Evolutionary conservation across 805 yeast genomes (phyloP).

Genomic region (Wickerhamomyces queroliae): DNA sequence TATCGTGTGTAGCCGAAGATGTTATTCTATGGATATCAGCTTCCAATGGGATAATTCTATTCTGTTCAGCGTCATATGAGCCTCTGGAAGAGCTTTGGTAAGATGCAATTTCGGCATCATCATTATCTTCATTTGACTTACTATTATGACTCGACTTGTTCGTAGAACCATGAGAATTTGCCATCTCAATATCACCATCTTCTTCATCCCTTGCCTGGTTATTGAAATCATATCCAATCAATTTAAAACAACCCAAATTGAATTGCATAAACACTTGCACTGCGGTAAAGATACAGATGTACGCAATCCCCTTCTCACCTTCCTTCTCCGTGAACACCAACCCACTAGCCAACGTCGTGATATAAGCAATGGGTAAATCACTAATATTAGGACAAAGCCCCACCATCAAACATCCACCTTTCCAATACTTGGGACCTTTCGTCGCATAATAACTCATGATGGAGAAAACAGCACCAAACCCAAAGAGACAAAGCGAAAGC

Average conservation of each 20-base stretch:
- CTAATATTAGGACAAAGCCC: slow-evolving; percentile 72
- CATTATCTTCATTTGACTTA: no score
- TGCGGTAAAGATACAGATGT: slow-evolving; percentile 71
- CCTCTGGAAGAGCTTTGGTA: slow-evolving; percentile 19
- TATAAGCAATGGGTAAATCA: slow-evolving; percentile 72
- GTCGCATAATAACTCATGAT: slow-evolving; percentile 22
- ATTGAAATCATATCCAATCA: slow-evolving; percentile 65
- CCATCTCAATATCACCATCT: no score
- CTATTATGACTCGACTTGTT: no score
- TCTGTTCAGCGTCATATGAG: not conserved
- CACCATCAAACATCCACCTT: slow-evolving; percentile 62
- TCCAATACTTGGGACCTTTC: slow-evolving; percentile 55
- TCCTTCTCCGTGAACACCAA: slow-evolving; percentile 50
- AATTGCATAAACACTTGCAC: slow-evolving; percentile 58
- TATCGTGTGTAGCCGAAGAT: slow-evolving; percentile 1
- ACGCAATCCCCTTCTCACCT: slow-evolving; percentile 76
- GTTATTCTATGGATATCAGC: not conserved
- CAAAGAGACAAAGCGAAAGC: slow-evolving; percentile 43
- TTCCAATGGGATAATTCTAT: not conserved
- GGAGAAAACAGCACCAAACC: slow-evolving; percentile 41
- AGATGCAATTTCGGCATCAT: slow-evolving; percentile 16
- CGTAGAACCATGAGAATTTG: no score
- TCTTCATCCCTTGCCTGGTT: slow-evolving; percentile 20
- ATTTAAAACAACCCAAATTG: slow-evolving; percentile 67
- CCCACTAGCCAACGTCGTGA: slow-evolving; percentile 63